Percentiles rank a stretch among this genome's conserved stretches.
phyloP scores from a whole-genome alignment of 345 rosid genomes.

The Eucalyptus camaldulensis region DNA sequence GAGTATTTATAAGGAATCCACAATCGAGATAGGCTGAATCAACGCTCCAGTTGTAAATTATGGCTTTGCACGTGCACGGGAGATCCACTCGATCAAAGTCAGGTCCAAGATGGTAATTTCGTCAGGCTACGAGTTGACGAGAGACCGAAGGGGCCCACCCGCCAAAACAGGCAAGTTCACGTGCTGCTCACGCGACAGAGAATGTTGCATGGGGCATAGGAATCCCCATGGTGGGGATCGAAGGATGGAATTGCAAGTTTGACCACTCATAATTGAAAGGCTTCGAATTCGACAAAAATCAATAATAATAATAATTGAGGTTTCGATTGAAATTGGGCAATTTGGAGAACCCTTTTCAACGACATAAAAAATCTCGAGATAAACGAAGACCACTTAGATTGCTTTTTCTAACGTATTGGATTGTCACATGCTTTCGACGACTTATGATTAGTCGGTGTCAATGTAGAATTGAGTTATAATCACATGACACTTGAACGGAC shows the following conservation, averaged over 20 bases:
- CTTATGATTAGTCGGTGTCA: background rate
- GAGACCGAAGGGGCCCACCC: background rate
- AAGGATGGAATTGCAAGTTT: background rate
- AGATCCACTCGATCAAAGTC: background rate
- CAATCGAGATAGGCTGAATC: background rate
- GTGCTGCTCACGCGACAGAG: background rate
- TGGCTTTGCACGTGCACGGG: background rate
- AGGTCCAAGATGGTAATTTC: background rate
- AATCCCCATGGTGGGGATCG: background rate
- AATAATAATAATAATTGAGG: background rate
- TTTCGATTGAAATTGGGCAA: background rate
- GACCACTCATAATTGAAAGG: background rate
- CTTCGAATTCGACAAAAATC: background rate
- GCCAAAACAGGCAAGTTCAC: background rate
- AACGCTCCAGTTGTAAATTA: background rate
- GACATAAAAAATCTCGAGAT: background rate
- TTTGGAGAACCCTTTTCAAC: background rate
- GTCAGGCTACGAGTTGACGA: background rate
- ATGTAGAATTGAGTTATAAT: background rate
- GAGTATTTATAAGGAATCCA: background rate
- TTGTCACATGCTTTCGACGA: background rate
- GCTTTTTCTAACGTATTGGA: background rate
- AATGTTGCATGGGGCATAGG: background rate
- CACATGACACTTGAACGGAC: rapidly evolving
- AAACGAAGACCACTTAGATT: rapidly evolving